Evolutionary conservation across 2,329 filamentous ascomycete genomes (phyloP), one percentile per base, ranked within the genome.

Genomic region (Nigrospora osmanthi): DNA sequence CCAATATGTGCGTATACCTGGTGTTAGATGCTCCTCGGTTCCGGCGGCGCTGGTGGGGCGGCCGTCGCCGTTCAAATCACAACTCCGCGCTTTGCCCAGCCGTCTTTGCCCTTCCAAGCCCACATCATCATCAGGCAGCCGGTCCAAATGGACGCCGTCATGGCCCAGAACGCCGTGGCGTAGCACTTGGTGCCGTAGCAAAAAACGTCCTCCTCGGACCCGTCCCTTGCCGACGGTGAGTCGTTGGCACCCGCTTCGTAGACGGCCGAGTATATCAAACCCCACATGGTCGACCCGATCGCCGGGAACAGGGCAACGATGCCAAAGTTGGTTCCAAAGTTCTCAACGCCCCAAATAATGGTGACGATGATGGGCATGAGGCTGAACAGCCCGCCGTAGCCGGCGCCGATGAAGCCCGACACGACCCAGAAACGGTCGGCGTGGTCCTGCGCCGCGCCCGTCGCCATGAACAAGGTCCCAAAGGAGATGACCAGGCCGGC

Each of bases 321-420:
- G 11, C 93, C 93, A 82, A 91, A 98, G 57, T 98, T 97, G 0
- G 93, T 98, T 47, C 89, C 93, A 61, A 98, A 97, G 62, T 97
- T 98, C 70, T 97, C 90, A 0, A 95, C 89, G 23, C 93, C 93
- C 93, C 93, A 98, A 38, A 98, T 91, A 11, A 96, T 89, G n/a
- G 84, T 89, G 54, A 96, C 85, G 46, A 97, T 87, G 52, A 97
- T 90, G 2, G 93, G 93, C 0, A 87, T 86, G 6, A 97, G 76
- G 40, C 81, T 86, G 70, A 97, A 98, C 17, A 90, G 80, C 31
- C 90, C 90, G 38, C 93, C 93, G 60, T 98, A 97, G 38, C 93
- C 93, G 1, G 89, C 83, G 7, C 93, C 93, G 7, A 98, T 81
- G 1, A 90, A 75, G 0, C 85, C 80, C 0, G 89, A 94, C 10